Conservation (phyloP, 768 basidiomycete genomes). For the Tylopilus cervinicoccineus region DNA sequence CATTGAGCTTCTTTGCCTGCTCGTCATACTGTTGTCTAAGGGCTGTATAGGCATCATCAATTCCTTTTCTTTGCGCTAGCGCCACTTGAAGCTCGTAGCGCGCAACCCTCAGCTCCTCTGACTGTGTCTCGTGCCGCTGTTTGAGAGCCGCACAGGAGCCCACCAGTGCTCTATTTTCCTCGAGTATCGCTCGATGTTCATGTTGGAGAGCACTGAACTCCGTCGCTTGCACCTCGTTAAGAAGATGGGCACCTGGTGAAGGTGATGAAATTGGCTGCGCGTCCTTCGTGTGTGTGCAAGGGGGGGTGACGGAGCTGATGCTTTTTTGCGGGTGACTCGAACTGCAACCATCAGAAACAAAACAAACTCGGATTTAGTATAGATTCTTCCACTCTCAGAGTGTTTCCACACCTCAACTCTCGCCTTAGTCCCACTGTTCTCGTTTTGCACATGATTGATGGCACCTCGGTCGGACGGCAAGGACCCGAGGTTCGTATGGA, state of each 20-base stretch:
- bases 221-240: constrained; percentile 1
- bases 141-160: not conserved
- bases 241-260: not conserved
- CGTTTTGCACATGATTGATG: too few species aligned
- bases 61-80: constrained; percentile 3
- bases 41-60: constrained; percentile 7
- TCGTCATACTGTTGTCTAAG: constrained; percentile 19
- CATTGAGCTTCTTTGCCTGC: constrained; percentile 8
- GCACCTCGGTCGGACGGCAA: too few species aligned
- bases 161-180: constrained; percentile 9
- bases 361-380: too few species aligned
- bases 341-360: too few species aligned
- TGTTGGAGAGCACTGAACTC: constrained; percentile 7
- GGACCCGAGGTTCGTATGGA: too few species aligned
- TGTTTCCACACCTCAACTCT: too few species aligned
- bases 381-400: too few species aligned
- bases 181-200: not conserved
- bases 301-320: too few species aligned
- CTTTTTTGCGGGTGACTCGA: too few species aligned
- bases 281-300: not conserved
- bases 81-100: constrained; percentile 7
- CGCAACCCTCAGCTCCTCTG: not conserved
- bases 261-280: not conserved
- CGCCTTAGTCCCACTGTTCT: too few species aligned
- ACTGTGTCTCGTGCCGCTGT: constrained; percentile 8